phyloP scores from a whole-genome alignment of 768 basidiomycete species.

The Agaricus sinodeliciosus region DNA sequence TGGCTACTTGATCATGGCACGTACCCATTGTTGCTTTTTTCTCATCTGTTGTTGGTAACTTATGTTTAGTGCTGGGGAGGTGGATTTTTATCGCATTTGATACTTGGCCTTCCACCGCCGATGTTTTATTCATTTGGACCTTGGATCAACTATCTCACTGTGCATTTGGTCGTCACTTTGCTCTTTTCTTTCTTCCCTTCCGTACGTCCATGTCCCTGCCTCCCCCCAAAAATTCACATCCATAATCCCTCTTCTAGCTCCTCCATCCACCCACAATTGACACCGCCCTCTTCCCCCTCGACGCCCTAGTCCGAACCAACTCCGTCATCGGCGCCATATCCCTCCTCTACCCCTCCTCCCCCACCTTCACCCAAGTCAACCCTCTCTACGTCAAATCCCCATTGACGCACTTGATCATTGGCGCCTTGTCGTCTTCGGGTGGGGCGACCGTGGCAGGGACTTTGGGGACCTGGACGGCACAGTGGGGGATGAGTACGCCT shows the following conservation, averaged over 20 bases:
- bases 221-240: background rate
- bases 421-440: constrained; percentile 39
- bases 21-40: constrained; percentile 11
- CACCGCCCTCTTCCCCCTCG: constrained; percentile 41
- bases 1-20: constrained; percentile 40
- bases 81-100: constrained; percentile 32
- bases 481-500: constrained; percentile 42
- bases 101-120: constrained; percentile 39
- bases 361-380: constrained; percentile 19
- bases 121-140: constrained; percentile 38
- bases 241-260: constrained; percentile 15
- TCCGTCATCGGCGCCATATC: constrained; percentile 31
- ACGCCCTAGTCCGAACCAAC: constrained; percentile 39
- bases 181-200: constrained; percentile 32
- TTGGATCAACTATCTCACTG: constrained; percentile 41
- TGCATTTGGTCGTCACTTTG: constrained; percentile 37
- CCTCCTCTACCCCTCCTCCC: constrained; percentile 23
- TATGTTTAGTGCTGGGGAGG: constrained; percentile 40
- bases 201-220: constrained; percentile 21
- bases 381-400: constrained; percentile 30
- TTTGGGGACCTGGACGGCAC: constrained; percentile 33
- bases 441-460: constrained; percentile 41
- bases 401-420: constrained; percentile 40
- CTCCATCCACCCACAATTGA: constrained; percentile 30
- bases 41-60: background rate